Evolutionary conservation across 1,139 yeast genomes (phyloP).

Genomic region (Geotrichum carabidarum): DNA sequence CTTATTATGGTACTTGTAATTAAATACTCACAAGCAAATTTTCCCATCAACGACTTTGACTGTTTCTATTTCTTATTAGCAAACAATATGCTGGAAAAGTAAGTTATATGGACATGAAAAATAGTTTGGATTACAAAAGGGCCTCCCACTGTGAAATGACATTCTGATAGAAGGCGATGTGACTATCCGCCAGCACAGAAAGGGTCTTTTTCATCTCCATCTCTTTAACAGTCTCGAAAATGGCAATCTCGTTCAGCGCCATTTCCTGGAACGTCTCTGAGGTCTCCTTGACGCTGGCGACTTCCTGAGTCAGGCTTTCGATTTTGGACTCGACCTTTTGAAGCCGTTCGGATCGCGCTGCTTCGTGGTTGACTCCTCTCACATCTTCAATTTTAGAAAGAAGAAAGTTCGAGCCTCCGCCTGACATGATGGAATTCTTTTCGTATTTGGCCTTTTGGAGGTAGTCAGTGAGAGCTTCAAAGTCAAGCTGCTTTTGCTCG

Average conservation of each 20-base stretch:
- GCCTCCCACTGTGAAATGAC: conserved; percentile 17
- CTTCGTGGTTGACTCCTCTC: conserved; percentile 56
- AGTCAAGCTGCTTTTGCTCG: conserved; percentile 86
- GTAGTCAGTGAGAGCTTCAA: conserved; percentile 80
- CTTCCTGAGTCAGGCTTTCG: conserved; percentile 50
- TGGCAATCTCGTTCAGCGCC: conserved; percentile 64
- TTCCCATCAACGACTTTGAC: background rate
- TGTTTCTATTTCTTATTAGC: background rate
- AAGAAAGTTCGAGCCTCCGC: conserved; percentile 50
- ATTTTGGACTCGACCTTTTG: conserved; percentile 54
- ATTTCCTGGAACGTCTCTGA: conserved; percentile 66
- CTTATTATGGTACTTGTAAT: too few species aligned
- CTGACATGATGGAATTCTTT: conserved; percentile 55
- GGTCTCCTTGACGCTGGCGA: conserved; percentile 62
- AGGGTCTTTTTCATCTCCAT: conserved; percentile 69
- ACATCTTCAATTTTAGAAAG: conserved; percentile 54
- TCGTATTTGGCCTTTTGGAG: conserved; percentile 66
- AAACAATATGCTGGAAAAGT: background rate
- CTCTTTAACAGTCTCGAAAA: conserved; percentile 77
- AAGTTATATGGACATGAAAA: background rate
- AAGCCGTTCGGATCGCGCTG: conserved; percentile 49
- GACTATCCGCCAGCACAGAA: conserved; percentile 65
- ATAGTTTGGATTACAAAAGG: background rate
- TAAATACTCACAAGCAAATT: too few species aligned
- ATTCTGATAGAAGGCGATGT: conserved; percentile 62